These are phyloP conservation scores for Eucalyptus decipiens DNA, from an alignment of 345 rosid genomes.

Conservation along the genomic window DNA sequence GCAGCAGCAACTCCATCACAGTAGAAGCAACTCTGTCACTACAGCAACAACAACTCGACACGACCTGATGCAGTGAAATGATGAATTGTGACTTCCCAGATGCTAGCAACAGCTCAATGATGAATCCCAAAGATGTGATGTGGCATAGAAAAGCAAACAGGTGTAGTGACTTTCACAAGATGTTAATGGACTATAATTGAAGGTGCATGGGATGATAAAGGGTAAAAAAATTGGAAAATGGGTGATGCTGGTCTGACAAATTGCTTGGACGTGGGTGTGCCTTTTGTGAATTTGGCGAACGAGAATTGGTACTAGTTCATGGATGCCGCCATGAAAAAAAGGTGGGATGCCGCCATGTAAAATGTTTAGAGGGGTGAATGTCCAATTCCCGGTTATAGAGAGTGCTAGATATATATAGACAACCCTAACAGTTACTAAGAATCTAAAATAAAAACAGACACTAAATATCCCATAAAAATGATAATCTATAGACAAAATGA, in stretches of 20 bases:
- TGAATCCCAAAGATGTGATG: not conserved
- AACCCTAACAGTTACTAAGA: not conserved
- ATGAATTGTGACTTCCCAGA: not conserved
- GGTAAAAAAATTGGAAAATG: not conserved
- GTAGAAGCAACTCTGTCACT: not conserved
- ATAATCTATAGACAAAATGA: not conserved
- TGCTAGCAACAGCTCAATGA: not conserved
- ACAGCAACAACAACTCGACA: not conserved
- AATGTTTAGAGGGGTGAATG: not conserved
- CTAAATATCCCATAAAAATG: not conserved
- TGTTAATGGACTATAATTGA: not conserved
- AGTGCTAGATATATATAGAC: not conserved
- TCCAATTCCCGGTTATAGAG: not conserved
- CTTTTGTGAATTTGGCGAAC: not conserved
- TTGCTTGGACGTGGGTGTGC: not conserved
- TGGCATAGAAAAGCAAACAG: not conserved
- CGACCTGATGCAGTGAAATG: not conserved
- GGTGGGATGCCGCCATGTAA: not conserved
- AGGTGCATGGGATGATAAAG: not conserved
- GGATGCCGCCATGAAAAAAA: not conserved
- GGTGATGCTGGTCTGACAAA: not conserved
- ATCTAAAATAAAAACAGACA: not conserved
- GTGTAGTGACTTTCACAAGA: not conserved
- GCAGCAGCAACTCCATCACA: not conserved
- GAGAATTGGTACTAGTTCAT: not conserved